A percentile compares a stretch with the other conserved stretches of the same genome.
Conservation (phyloP, 2,329 filamentous ascomycete genomes). For the Microcyclospora tardicrescens region DNA sequence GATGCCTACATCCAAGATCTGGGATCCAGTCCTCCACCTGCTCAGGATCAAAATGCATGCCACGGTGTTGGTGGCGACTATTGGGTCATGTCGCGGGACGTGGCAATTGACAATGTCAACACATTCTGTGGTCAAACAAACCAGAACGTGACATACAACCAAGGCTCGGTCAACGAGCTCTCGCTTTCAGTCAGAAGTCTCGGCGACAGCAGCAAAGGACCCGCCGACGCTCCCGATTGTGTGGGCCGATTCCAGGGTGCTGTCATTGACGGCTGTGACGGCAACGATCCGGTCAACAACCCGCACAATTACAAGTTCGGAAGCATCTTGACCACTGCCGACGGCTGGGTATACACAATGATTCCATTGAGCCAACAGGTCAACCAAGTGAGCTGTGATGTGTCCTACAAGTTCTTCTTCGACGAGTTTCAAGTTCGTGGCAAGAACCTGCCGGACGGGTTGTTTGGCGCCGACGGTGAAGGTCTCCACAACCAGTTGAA, state of each 20-base stretch:
- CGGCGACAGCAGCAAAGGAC: background rate
- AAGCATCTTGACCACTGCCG: conserved; percentile 1
- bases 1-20: too few species aligned
- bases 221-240: conserved; percentile 2
- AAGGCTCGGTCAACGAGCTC: conserved; percentile 2
- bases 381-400: conserved; percentile 4
- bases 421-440: conserved; percentile 4
- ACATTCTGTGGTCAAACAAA: background rate
- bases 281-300: conserved; percentile 2
- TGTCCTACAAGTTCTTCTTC: conserved; percentile 2
- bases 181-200: background rate
- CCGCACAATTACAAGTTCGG: conserved; percentile 6
- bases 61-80: too few species aligned
- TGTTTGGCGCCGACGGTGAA: conserved; percentile 2
- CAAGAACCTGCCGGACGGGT: conserved; percentile 3
- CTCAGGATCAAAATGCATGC: too few species aligned
- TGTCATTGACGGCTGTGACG: conserved; percentile 5
- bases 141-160: background rate
- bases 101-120: too few species aligned
- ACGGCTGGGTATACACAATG: conserved; percentile 5
- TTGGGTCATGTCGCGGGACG: too few species aligned
- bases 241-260: background rate
- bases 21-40: too few species aligned
- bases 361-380: conserved; percentile 3
- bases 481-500: background rate